Percentiles rank a stretch among this genome's conserved stretches.
phyloP scores from a whole-genome alignment of 1,284 basidiomycete species.

The Farysia itapuensis region DNA sequence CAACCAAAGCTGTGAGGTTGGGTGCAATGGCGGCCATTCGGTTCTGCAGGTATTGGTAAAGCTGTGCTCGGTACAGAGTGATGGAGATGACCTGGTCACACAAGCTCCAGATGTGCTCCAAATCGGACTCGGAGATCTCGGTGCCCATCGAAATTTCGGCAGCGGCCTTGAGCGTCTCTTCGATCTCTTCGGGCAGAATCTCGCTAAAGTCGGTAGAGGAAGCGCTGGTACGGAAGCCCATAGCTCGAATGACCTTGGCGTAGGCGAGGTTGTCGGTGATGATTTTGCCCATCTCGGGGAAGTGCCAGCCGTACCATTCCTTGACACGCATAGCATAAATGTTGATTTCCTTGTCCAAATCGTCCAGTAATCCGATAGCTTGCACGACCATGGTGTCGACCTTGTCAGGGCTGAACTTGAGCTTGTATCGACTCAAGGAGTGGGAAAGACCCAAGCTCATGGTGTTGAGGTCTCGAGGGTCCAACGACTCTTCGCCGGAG shows the following conservation, averaged over 20 bases:
- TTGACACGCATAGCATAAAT: slow-evolving; percentile 99
- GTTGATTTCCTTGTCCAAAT: slow-evolving; percentile 99
- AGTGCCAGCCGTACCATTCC: slow-evolving; percentile 99
- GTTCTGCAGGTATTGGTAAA: slow-evolving; percentile 91
- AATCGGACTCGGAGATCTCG: slow-evolving; percentile 93
- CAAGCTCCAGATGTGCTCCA: slow-evolving; percentile 88
- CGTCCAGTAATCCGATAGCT: slow-evolving; percentile 95
- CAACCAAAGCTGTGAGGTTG: slow-evolving; percentile 91
- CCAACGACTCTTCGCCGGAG: slow-evolving; percentile 56
- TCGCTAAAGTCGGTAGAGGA: slow-evolving; percentile 79
- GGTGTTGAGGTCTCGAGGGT: slow-evolving; percentile 86
- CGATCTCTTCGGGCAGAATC: slow-evolving; percentile 82
- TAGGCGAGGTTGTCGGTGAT: slow-evolving; percentile 95
- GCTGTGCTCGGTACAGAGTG: slow-evolving; percentile 86
- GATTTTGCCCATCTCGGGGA: slow-evolving; percentile 99
- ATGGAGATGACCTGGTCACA: slow-evolving; percentile 98
- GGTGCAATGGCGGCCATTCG: slow-evolving; percentile 97
- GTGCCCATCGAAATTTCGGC: slow-evolving; percentile 96
- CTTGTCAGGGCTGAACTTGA: slow-evolving; percentile 99
- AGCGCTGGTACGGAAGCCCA: slow-evolving; percentile 77
- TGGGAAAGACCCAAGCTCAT: slow-evolving; percentile 98
- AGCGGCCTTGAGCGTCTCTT: slow-evolving; percentile 85
- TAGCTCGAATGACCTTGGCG: slow-evolving; percentile 67
- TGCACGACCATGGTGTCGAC: slow-evolving; percentile 99
- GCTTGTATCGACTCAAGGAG: slow-evolving; percentile 94